Evolutionary conservation across 2,329 filamentous ascomycete species (phyloP).

Genomic region (Hymenoscyphus occultus): DNA sequence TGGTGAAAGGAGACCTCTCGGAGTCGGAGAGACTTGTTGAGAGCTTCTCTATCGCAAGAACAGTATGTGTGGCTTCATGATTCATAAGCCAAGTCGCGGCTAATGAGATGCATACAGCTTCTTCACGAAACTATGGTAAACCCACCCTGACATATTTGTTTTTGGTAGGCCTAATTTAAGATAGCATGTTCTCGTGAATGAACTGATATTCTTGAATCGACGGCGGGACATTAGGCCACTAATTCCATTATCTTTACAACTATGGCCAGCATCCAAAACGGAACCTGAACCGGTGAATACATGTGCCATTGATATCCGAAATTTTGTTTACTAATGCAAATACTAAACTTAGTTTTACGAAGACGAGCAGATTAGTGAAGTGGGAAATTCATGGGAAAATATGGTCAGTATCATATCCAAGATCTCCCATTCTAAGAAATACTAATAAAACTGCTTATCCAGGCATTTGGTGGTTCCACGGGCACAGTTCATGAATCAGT

Average conservation of each 20-base stretch:
- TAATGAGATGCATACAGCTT: neutral
- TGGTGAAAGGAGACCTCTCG: neutral
- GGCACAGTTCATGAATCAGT: neutral
- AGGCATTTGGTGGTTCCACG: neutral
- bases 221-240: neutral
- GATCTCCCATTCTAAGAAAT: neutral
- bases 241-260: neutral
- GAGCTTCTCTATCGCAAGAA: neutral
- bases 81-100: neutral
- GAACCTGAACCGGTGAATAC: neutral
- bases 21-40: neutral
- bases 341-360: neutral
- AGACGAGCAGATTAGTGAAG: neutral
- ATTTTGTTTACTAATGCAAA: neutral
- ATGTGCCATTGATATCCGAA: neutral
- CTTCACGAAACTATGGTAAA: neutral
- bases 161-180: neutral
- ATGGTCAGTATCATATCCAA: neutral
- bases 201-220: neutral
- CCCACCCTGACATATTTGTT: neutral
- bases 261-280: neutral
- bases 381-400: neutral
- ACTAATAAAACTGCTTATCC: neutral
- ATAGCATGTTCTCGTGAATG: neutral
- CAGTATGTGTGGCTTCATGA: neutral